Conservation (phyloP, 2,329 filamentous ascomycete genomes). For the Fusarium beomiforme region DNA sequence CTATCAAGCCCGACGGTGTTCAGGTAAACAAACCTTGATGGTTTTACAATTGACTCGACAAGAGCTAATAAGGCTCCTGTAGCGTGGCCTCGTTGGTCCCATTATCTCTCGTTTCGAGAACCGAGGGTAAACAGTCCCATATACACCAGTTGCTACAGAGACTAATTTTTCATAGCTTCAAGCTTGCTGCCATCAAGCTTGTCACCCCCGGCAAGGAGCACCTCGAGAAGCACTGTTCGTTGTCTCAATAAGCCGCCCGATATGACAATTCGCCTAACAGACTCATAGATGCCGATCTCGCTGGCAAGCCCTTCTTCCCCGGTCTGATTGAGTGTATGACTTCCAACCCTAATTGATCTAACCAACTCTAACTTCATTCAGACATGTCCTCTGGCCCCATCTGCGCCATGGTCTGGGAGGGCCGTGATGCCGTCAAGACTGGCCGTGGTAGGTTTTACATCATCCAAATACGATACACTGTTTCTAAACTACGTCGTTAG, state of each 20-base stretch:
- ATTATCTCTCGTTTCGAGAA: conserved; percentile 99
- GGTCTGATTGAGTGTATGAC: conserved; percentile 89
- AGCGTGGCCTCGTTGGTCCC: conserved; percentile 97
- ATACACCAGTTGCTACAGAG: conserved; percentile 5
- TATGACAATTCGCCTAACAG: conserved; percentile 43
- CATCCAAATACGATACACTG: background rate
- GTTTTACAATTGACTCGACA: background rate
- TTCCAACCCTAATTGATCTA: background rate
- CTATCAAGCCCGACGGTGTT: conserved; percentile 99
- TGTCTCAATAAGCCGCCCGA: conserved; percentile 2
- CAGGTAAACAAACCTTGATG: conserved; percentile 71
- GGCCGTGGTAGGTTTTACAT: conserved; percentile 76
- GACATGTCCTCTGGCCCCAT: conserved; percentile 98
- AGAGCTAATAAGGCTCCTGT: conserved; percentile 42
- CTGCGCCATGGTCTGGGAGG: conserved; percentile 99
- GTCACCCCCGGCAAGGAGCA: conserved; percentile 88
- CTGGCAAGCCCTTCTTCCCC: conserved; percentile 95
- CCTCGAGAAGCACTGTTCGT: conserved; percentile 93
- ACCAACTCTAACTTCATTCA: conserved; percentile 49
- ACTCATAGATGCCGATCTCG: conserved; percentile 79
- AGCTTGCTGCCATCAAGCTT: conserved; percentile 98
- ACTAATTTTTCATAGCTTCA: conserved; percentile 73
- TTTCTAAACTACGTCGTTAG: conserved; percentile 52
- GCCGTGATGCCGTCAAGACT: conserved; percentile 98
- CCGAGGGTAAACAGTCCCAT: conserved; percentile 73